Evolutionary conservation across 345 rosid genomes (phyloP), one percentile per base, ranked within the genome.

Genomic region (Populus ilicifolia): DNA sequence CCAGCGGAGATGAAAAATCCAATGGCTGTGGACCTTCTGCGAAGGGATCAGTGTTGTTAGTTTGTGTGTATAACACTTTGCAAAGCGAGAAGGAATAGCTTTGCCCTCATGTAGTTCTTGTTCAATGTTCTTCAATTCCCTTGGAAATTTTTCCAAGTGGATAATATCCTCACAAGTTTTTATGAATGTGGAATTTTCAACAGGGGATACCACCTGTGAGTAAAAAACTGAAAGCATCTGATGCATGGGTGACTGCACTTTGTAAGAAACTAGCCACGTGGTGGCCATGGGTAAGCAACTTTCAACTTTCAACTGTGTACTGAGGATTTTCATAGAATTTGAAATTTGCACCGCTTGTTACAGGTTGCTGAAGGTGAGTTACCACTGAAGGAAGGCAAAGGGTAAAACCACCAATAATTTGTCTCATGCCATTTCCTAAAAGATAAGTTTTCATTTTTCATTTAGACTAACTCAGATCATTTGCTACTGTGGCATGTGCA

Each of bases 321-420:
- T 44, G 21, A 35, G 70, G 44, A 69, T 78, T 63, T 25, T 54
- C 30, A 72, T 27, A 5, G 5, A 36, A 25, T 30, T 77, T 27
- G 11, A 3, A 56, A 38, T 73, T 44, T 66, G 6, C 75, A 43
- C 29, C 16, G 25, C 25, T 9, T 1, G 10, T 54, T 74, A 78
- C 79, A 94, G 98, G 97, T 94, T 78, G 95, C 98, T 65, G 85
- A 85, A 77, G 98, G 95, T 54, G 90, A 89, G 71, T 83, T 89
- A 69, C 97, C 93, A 18, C 30, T 94, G 48, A 80, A 80, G 23
- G 88, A 84, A 75, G 74, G 67, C 78, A 89, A 90, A 13, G 97
- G 98, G 97, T 92, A 87, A 20, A 43, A 43, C 14, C 46, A 43
- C 46, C 46, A 11, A 43, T 43, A 11, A 11, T 43, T 11, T 43